Percentiles rank a stretch among this genome's conserved stretches.
phyloP scores from a whole-genome alignment of 306 rosid species.

The Sophora flavescens region DNA sequence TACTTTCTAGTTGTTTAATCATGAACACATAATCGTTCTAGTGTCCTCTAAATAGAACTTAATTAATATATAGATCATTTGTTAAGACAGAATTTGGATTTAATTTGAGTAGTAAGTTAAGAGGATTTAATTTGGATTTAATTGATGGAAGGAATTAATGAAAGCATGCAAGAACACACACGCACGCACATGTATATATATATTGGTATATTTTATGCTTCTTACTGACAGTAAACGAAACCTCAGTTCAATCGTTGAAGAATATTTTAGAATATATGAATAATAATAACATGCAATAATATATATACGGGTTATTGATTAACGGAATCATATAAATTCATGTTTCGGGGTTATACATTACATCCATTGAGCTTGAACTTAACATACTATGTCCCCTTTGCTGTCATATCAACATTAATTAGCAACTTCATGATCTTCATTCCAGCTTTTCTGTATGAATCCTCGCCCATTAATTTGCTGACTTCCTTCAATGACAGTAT shows the following conservation, averaged over 20 bases:
- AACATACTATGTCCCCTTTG: background rate
- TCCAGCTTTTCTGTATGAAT: constrained; percentile 38
- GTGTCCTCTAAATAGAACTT: background rate
- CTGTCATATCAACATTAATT: constrained; percentile 29
- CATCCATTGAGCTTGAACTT: constrained; percentile 49
- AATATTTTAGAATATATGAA: background rate
- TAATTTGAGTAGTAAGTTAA: background rate
- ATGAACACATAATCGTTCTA: background rate
- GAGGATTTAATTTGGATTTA: background rate
- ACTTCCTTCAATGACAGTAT: constrained; percentile 37
- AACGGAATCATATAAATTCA: background rate
- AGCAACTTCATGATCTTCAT: constrained; percentile 44
- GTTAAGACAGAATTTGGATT: background rate
- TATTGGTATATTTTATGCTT: background rate
- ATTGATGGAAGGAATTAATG: background rate
- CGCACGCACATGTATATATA: background rate
- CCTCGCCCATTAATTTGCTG: constrained; percentile 43
- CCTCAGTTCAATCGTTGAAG: background rate
- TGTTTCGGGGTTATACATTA: constrained; percentile 27
- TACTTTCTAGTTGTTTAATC: background rate
- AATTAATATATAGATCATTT: background rate
- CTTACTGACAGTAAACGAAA: background rate
- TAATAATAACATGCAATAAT: background rate
- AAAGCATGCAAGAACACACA: background rate
- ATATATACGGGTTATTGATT: background rate